These are phyloP conservation scores for Delitschia confertaspora DNA, from an alignment of 495 filamentous ascomycete genomes.

Conservation along the genomic window DNA sequence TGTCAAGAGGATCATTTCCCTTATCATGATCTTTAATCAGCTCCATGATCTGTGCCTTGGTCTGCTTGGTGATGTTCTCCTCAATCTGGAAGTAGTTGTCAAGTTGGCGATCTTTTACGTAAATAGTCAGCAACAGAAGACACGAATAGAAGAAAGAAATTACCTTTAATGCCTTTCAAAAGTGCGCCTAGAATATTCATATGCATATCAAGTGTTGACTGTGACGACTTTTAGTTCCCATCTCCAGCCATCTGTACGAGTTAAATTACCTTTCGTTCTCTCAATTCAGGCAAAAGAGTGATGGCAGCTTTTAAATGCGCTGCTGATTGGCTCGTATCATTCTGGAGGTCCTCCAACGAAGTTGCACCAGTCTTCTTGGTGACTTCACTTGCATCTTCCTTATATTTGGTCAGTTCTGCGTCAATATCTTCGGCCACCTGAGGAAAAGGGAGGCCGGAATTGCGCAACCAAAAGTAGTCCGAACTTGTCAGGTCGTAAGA, in stretches of 20 bases:
- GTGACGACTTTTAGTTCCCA: neutral
- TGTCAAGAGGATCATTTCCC: slow-evolving; percentile 76
- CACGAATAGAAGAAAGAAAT: neutral
- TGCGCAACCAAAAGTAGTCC: slow-evolving; percentile 96
- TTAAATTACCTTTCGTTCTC: slow-evolving; percentile 71
- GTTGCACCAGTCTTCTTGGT: slow-evolving; percentile 91
- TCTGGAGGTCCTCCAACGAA: slow-evolving; percentile 87
- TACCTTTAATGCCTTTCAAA: slow-evolving; percentile 69
- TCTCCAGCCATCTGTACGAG: neutral
- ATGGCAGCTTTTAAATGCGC: slow-evolving; percentile 95
- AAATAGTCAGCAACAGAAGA: neutral
- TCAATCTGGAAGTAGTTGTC: slow-evolving; percentile 96
- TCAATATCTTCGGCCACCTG: slow-evolving; percentile 96
- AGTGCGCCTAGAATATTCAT: slow-evolving; percentile 95
- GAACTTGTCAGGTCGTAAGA: slow-evolving; percentile 82
- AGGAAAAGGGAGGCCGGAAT: slow-evolving; percentile 87
- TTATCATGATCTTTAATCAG: slow-evolving; percentile 72
- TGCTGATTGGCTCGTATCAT: slow-evolving; percentile 76
- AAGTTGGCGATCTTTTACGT: slow-evolving; percentile 60
- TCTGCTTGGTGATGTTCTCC: slow-evolving; percentile 87
- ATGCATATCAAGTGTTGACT: slow-evolving; percentile 74
- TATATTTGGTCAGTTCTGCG: slow-evolving; percentile 83
- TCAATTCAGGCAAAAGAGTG: slow-evolving; percentile 80
- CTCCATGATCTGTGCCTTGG: slow-evolving; percentile 81
- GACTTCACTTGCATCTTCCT: slow-evolving; percentile 88